Percentiles rank a stretch among this genome's conserved stretches.
Evolutionary conservation across 257 asterid species (phyloP).

Genomic region (Solanum sitiens): DNA sequence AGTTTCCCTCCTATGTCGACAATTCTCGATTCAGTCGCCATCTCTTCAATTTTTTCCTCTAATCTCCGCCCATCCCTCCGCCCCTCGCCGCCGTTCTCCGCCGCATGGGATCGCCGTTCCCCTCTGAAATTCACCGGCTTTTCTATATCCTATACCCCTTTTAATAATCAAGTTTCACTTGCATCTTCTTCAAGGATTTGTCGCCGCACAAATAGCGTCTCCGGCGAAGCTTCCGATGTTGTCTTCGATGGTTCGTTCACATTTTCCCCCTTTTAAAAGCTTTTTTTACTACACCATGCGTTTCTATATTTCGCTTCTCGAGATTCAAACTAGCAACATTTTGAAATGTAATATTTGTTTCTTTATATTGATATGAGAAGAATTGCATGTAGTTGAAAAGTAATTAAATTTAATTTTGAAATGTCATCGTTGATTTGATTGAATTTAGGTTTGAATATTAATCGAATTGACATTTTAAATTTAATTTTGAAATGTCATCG

Average conservation of each 20-base stretch:
- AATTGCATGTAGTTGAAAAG: neutral
- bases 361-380: neutral
- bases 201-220: neutral
- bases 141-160: neutral
- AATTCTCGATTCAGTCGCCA: neutral
- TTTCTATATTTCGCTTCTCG: neutral
- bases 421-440: neutral
- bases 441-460: neutral
- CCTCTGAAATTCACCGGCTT: neutral
- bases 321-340: neutral
- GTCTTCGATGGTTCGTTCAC: neutral
- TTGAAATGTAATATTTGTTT: neutral
- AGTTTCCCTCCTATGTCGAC: neutral
- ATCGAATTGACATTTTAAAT: neutral
- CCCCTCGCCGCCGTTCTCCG: neutral
- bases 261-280: neutral
- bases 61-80: neutral
- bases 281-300: neutral
- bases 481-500: too few species aligned
- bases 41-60: neutral
- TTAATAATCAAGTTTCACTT: neutral
- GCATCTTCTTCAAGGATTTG: neutral
- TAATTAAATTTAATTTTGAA: neutral
- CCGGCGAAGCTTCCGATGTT: neutral
- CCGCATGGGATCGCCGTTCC: neutral